Evolutionary conservation across 1,284 basidiomycete species (phyloP), one percentile per base, ranked within the genome.

Genomic region (Meripilus lineatus): DNA sequence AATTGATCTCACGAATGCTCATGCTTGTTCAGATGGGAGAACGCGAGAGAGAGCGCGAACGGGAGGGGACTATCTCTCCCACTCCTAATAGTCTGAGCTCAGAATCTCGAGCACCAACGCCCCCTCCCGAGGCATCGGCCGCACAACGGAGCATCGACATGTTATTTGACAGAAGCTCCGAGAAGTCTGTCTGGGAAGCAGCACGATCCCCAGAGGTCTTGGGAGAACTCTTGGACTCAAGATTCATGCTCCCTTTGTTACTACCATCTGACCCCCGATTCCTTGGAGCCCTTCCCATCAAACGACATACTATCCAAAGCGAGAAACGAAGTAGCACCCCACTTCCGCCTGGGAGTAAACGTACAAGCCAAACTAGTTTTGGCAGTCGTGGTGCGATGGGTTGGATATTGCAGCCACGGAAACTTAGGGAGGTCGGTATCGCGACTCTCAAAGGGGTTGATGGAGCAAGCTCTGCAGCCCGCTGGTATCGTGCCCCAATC

Each of bases 191-290:
- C 5, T 95, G 91, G 84, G 78, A 82, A 45, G 88, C 92, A 13
- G 71, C 78, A 1, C 75, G 77, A 45, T 77, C 86, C 21, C 87
- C 90, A 1, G 86, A 89, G 58, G 84, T 82, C 17, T 72, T 93
- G 3, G 91, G 91, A 37, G 93, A 96, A 63, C 68, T 94, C 15
- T 69, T 96, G 46, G 93, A 97, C 62, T 91, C 89, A 18, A 76
- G 93, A 47, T 80, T 89, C 62, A 97, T 97, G 92, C 77, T 98
- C 11, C 92, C 91, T 0, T 74, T 97, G 40, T 72, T 84, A 14
- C 77, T 96, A 37, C 93, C 93, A 3, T 80, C 81, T 3, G 81
- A 90, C 54, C 83, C 86, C 23, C 77, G 77, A 21, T 75, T 87
- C 58, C 73, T 97, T 11, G 78, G 85, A 15, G 92, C 90, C 3